Evolutionary conservation across 176 grass and related monocot species (phyloP).

Genomic region (Musa beccarii): DNA sequence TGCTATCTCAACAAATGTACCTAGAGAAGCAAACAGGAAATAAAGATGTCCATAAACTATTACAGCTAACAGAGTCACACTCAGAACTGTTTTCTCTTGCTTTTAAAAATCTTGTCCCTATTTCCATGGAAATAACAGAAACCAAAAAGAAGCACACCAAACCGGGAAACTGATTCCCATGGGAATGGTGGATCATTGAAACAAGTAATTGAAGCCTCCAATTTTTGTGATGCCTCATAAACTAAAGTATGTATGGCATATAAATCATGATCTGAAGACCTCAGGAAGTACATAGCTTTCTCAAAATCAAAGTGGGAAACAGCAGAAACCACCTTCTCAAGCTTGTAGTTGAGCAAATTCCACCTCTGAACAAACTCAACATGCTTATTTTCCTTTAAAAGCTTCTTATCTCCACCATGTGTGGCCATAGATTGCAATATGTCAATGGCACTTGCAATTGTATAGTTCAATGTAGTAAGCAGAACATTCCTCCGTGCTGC

Average conservation of each 20-base stretch:
- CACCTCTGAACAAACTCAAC: slow-evolving; percentile 89
- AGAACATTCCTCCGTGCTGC: slow-evolving; percentile 85
- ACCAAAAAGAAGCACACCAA: slow-evolving; percentile 65
- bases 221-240: slow-evolving; percentile 70
- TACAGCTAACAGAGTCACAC: not conserved
- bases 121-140: slow-evolving; percentile 44
- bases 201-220: slow-evolving; percentile 82
- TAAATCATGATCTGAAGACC: slow-evolving; percentile 82
- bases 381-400: slow-evolving; percentile 74
- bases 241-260: slow-evolving; percentile 71
- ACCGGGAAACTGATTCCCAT: slow-evolving; percentile 64
- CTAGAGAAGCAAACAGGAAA: not conserved
- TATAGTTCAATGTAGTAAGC: slow-evolving; percentile 73
- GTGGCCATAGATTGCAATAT: slow-evolving; percentile 62
- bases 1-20: not conserved
- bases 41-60: not conserved
- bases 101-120: slow-evolving; percentile 8
- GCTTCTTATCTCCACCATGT: slow-evolving; percentile 78
- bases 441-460: slow-evolving; percentile 54
- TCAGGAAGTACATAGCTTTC: slow-evolving; percentile 76
- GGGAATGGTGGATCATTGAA: slow-evolving; percentile 94
- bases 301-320: slow-evolving; percentile 82
- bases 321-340: slow-evolving; percentile 81
- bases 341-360: slow-evolving; percentile 78
- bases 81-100: slow-evolving; percentile 17